Percentiles rank a stretch among this genome's conserved stretches.
Conservation (phyloP, 768 basidiomycete genomes). For the Macrolepiota dolichaula region DNA sequence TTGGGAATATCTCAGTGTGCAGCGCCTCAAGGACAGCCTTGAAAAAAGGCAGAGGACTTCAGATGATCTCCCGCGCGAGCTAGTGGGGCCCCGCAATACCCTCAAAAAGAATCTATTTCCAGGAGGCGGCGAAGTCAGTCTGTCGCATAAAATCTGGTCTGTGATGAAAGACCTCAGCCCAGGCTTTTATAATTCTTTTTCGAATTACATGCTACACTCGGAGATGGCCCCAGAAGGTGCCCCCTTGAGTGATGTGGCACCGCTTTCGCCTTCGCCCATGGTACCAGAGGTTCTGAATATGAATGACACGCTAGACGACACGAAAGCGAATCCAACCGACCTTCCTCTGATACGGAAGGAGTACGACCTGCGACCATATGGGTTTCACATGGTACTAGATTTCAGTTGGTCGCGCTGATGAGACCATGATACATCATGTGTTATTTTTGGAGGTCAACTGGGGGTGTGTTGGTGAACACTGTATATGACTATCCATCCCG, state of each 20-base stretch:
- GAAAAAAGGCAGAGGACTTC: conserved; percentile 29
- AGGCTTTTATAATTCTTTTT: conserved; percentile 3
- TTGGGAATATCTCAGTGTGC: conserved; percentile 71
- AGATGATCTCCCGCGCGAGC: conserved; percentile 11
- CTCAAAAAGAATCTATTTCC: not conserved
- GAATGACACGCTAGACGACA: not conserved
- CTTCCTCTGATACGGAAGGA: conserved; percentile 40
- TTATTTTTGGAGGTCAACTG: not conserved
- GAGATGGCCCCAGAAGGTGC: not conserved
- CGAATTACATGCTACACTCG: not conserved
- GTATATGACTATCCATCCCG: not conserved
- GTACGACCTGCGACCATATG: conserved; percentile 72
- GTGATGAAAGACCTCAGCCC: conserved; percentile 13
- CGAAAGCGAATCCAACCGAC: conserved; percentile 13
- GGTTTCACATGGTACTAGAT: conserved; percentile 70
- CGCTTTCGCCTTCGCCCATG: conserved; percentile 2
- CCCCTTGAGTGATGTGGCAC: conserved; percentile 4
- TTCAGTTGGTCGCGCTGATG: conserved; percentile 54
- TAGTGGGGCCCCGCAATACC: conserved; percentile 1
- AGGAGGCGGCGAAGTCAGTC: not conserved
- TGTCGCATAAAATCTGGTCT: conserved; percentile 13
- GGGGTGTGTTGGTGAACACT: not conserved
- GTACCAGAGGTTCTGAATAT: not conserved
- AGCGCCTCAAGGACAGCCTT: conserved; percentile 38
- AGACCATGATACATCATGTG: not conserved